Conservation (phyloP, 192 early-diverging fungal genomes). For the Rhizophagus sp. region DNA sequence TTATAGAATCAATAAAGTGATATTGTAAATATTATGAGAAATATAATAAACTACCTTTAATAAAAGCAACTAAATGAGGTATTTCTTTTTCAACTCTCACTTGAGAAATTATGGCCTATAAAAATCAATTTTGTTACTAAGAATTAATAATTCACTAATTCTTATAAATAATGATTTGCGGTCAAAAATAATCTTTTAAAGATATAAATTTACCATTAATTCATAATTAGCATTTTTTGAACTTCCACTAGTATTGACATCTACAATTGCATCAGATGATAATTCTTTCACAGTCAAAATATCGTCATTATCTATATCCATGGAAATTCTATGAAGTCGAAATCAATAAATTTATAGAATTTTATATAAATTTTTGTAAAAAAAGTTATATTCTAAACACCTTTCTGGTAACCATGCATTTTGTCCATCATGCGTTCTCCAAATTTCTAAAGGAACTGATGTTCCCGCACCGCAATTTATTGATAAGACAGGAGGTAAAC, state of each 20-base stretch:
- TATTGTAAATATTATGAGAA: not conserved
- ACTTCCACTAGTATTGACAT: conserved; percentile 30
- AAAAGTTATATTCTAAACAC: conserved; percentile 32
- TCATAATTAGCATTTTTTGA: conserved; percentile 59
- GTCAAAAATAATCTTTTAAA: not conserved
- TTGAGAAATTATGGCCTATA: conserved; percentile 55
- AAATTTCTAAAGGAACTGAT: conserved; percentile 55
- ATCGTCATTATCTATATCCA: conserved; percentile 46
- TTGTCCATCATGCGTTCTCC: conserved; percentile 42
- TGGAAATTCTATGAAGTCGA: conserved; percentile 44
- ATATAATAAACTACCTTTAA: not conserved
- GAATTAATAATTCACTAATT: not conserved
- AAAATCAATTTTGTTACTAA: not conserved
- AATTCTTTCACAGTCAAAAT: conserved; percentile 44
- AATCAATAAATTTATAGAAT: not conserved
- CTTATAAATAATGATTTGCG: too few relatives aligned
- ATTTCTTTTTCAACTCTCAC: conserved; percentile 57
- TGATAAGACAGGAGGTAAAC: conserved; percentile 69
- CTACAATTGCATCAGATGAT: conserved; percentile 33
- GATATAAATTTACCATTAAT: conserved; percentile 47
- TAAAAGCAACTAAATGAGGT: conserved; percentile 66
- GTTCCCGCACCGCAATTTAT: conserved; percentile 74
- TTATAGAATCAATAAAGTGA: not conserved
- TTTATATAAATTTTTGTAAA: too few relatives aligned
- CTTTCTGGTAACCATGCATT: conserved; percentile 52